A percentile compares a stretch with the other conserved stretches of the same genome.
These are phyloP conservation scores for Pythium pyrilobum DNA, from an alignment of 352 stramenopile species.

Conservation along the genomic window DNA sequence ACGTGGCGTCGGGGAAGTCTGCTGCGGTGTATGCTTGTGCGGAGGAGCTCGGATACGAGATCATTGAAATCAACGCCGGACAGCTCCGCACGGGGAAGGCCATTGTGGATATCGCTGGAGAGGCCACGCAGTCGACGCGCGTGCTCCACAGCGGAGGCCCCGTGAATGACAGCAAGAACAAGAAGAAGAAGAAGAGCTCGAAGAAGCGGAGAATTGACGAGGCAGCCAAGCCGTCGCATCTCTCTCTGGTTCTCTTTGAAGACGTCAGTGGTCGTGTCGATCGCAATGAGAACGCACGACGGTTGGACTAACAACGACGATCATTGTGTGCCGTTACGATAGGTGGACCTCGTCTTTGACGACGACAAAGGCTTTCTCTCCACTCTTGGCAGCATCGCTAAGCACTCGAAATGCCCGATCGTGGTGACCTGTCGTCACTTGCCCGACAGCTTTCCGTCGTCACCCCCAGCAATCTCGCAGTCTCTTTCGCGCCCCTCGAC, in stretches of 20 bases:
- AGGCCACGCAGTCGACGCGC: conserved; percentile 78
- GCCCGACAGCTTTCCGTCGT: conserved; percentile 51
- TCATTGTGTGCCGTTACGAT: too few relatives aligned
- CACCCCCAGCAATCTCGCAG: conserved; percentile 37
- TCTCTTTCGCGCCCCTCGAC: conserved; percentile 36
- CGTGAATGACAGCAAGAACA: conserved; percentile 40
- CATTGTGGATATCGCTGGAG: conserved; percentile 70
- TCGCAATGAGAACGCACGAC: too few relatives aligned
- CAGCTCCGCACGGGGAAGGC: conserved; percentile 66
- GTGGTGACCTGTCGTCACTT: conserved; percentile 62
- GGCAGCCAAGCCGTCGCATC: conserved; percentile 28
- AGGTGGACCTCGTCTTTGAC: conserved; percentile 75
- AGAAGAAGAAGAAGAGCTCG: conserved; percentile 5
- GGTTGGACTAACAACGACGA: too few relatives aligned
- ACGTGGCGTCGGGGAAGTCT: conserved; percentile 70
- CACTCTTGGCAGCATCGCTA: conserved; percentile 69
- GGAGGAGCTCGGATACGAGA: conserved; percentile 73
- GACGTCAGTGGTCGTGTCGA: conserved; percentile 61
- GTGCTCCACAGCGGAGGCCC: conserved; percentile 44
- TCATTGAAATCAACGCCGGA: conserved; percentile 83
- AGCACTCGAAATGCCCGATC: conserved; percentile 77
- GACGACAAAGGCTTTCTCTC: conserved; percentile 76
- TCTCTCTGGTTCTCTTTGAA: conserved; percentile 83
- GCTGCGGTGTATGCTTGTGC: conserved; percentile 76
- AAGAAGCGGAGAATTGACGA: conserved; percentile 14